Evolutionary conservation across 495 filamentous ascomycete species (phyloP), one percentile per base, ranked within the genome.

Genomic region (Chaetomium cochliodes): DNA sequence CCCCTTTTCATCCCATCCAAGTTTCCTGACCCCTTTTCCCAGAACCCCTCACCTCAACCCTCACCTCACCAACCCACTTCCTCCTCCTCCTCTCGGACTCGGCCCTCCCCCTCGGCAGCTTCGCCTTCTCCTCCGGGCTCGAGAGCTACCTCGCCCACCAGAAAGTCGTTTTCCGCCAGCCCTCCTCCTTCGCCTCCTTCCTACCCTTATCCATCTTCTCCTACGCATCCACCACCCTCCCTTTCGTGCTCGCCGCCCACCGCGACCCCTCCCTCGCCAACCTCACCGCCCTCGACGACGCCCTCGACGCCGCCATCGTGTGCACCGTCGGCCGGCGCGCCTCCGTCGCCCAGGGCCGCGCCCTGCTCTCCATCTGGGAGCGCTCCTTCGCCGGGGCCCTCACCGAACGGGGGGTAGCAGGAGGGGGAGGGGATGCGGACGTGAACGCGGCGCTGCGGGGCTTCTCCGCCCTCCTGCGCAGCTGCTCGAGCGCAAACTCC

Each of bases 51-150:
- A 16, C 25, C 12, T n/a, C 66, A 18, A 47, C 55, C 55, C 52
- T 49, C 53, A 41, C 68, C 62, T 68, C 60, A 37, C 64, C 77
- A 0, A 78, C 81, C 33, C 94, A 97, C 77, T 85, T 91, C 62
- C 88, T 97, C 65, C 87, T 98, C 57, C 86, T 97, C 15, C 89
- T 99, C 69, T 89, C 94, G 41, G 94, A 99, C 82, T 96, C 94
- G 9, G 94, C 94, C 44, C 87, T 99, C 9, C 94, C 94, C 9
- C 81, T 99, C 0, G 96, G 96, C 70, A 96, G 92, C 47, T 99
- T 99, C 78, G 94, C 94, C 65, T 99, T 96, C 84, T 93, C 89
- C 80, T 90, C 85, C 68, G 93, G 93, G 0, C 85, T 99, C 39
- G 94, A 99, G 74, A 97, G 93, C 57, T 97, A 92, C 76, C 86